Evolutionary conservation across 192 early-diverging fungal genomes (phyloP).

Genomic region (Entomortierella parvispora): DNA sequence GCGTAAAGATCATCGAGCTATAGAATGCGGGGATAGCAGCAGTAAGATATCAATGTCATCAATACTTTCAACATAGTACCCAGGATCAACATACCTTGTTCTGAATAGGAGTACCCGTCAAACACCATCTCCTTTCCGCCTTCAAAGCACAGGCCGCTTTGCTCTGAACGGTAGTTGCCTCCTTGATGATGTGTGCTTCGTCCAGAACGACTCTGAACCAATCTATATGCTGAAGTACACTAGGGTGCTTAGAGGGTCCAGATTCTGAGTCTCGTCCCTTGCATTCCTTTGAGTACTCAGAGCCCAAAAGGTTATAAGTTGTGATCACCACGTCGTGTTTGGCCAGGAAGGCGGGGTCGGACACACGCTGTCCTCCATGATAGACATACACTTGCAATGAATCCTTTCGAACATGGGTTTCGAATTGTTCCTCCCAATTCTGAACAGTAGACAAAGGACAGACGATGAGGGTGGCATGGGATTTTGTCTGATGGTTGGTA

Average conservation of each 20-base stretch:
- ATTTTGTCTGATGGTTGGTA: slow-evolving; percentile 31
- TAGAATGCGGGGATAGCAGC: background rate
- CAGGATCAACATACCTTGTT: slow-evolving; percentile 28
- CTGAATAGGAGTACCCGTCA: slow-evolving; percentile 93
- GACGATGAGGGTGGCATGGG: slow-evolving; percentile 62
- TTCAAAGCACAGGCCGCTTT: slow-evolving; percentile 76
- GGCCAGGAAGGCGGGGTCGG: slow-evolving; percentile 28
- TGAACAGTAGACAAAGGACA: slow-evolving; percentile 63
- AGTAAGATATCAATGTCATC: background rate
- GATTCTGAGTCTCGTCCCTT: slow-evolving; percentile 30
- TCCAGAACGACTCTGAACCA: slow-evolving; percentile 92
- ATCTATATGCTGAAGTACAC: slow-evolving; percentile 70
- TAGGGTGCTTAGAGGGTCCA: slow-evolving; percentile 22
- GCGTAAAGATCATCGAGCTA: slow-evolving; percentile 89
- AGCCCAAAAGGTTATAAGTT: slow-evolving; percentile 58
- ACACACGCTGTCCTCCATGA: slow-evolving; percentile 57
- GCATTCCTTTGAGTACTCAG: slow-evolving; percentile 56
- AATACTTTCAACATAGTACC: background rate
- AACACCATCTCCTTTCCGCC: slow-evolving; percentile 83
- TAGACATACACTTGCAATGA: slow-evolving; percentile 60
- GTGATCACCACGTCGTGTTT: slow-evolving; percentile 62
- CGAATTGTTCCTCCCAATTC: slow-evolving; percentile 64
- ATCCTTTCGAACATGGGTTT: slow-evolving; percentile 41
- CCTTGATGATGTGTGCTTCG: slow-evolving; percentile 95
- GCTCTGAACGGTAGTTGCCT: slow-evolving; percentile 75